Evolutionary conservation across 805 yeast genomes (phyloP), one percentile per base, ranked within the genome.

Genomic region (Ogataea trehalophila): DNA sequence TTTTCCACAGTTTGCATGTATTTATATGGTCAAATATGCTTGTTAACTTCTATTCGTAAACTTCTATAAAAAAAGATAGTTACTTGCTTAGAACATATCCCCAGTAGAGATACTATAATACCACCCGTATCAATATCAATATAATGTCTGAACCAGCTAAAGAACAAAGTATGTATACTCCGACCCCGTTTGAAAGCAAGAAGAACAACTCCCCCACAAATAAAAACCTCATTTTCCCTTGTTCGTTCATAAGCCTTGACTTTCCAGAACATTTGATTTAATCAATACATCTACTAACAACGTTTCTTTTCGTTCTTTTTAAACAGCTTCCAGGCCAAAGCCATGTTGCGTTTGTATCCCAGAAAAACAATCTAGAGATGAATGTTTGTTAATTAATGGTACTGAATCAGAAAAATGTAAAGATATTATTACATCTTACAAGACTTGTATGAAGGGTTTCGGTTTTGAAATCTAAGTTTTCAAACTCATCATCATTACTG

Each of bases 271-370:
- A 37, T 18, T 23, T 20, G 31, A 23, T 15, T n/a, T 20, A 6
- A 13, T 35, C 4, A 26, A 11, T 11, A 5, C 11, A 26, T 9
- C 5, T 43, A 46, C 52, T 50, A 47, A 47, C 52, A 33, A 29
- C 31, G 15, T 22, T 9, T 13, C 11, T 4, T 33, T 13, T 9
- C 15, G 20, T 15, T 5, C 23, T 42, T n/a, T 15, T 33, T 26
- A 8, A n/a, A 22, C 8, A 18, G 7, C 11, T 36, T 17, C 68
- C 36, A 84, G 88, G 63, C 95, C 95, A 54, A 92, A 91, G 70
- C 97, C 99, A 49, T 92, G 99, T 69, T 92, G 98, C 63, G 98
- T 92, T 20, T 94, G 98, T 68, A 78, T 83, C 57, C 86, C 85
- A 33, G 65, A 64, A 46, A 64, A 65, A 46, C 48, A 84, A 51